Evolutionary conservation across 805 yeast genomes (phyloP), one percentile per base, ranked within the genome.

Genomic region (Nakazawaea wyomingensis): DNA sequence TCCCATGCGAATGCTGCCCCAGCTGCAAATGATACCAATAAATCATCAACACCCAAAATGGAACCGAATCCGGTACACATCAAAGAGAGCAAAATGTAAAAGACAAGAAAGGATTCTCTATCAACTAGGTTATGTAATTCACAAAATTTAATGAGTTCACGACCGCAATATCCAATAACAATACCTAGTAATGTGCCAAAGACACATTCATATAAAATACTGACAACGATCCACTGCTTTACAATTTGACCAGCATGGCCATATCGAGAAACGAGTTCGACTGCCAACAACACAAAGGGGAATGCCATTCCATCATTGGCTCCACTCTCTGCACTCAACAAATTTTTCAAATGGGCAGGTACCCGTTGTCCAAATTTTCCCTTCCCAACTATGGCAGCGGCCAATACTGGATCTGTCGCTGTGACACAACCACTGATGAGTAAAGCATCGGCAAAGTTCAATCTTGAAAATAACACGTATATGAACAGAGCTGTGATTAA

Each of bases 251-350:
- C 74, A 2, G 80, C 76, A 41, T 85, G 62, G 3, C 85, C 85
- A 24, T 73, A 71, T 56, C 83, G 78, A n/a, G 78, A 59, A 41
- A 89, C 75, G 37, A 88, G 57, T 56, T 82, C 75, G 48, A 87
- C 64, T 2, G 93, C 79, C 33, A 90, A 61, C 64, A 72, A 71
- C 20, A 86, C 85, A 57, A 89, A 89, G 0, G 97, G 97, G 56
- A 86, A 89, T 0, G 96, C 96, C 93, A 89, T 83, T 34, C 97
- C 97, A 57, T 89, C 97, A 61, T 89, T 89, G 59, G 96, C 85
- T 3, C 90, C 95, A 0, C 91, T 82, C 54, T 87, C 95, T 0
- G 96, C 95, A 24, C 90, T 77, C 20, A 90, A 66, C 37, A 89
- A 63, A 55, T 88, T 85, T 52, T 95, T 72, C 64, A 89, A 70